Base-by-base conservation (phyloP, 805 yeast species). In the Brettanomyces nanus region DNA sequence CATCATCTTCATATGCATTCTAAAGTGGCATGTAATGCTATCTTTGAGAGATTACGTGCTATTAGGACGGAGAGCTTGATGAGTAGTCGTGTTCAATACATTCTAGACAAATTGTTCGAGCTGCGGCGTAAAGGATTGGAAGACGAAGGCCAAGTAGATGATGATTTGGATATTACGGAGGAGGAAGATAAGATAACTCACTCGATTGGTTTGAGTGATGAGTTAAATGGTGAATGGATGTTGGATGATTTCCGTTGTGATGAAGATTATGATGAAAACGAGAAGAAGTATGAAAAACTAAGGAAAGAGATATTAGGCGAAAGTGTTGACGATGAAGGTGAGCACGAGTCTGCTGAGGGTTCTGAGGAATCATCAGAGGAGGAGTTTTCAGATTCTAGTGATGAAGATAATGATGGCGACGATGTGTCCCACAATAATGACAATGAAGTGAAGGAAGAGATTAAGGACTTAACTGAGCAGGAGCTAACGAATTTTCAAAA, bases 401-500 rank as follows among this genome's bases (percentile, higher is more conserved):
- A 44, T 23, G 60, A 50, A 3, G 57, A 45, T 7, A 52, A 45
- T 13, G 53, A 42, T 18, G 55, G 44, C 6, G 55, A 43, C 9
- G 49, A 45, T 6, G 49, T 45, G 6, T 49, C 49, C 18, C 48
- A 42, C 4, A 41, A 39, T 1, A 48, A 48, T 4, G 48, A 43
- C 19, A 39, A 42, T 28, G 46, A 42, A 32, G 50, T 39, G 23
- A 48, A 44, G 40, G 46, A 49, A 22, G 58, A 60, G 35, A 68
- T 80, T 29, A 64, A 66, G 29, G 96, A 89, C 56, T 59, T 81
- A 66, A 83, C 95, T 0, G 80, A 80, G 33, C 61, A 78, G 0
- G 75, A 75, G 19, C 58, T 78, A 22, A 64, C 77, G 2, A 75
- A 77, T 36, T 76, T 77, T 47, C 85, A 85, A 47, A 85, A 85